Percentiles rank a stretch among this genome's conserved stretches.
Conservation (phyloP, 345 rosid genomes). For the Lepidium sativum region DNA sequence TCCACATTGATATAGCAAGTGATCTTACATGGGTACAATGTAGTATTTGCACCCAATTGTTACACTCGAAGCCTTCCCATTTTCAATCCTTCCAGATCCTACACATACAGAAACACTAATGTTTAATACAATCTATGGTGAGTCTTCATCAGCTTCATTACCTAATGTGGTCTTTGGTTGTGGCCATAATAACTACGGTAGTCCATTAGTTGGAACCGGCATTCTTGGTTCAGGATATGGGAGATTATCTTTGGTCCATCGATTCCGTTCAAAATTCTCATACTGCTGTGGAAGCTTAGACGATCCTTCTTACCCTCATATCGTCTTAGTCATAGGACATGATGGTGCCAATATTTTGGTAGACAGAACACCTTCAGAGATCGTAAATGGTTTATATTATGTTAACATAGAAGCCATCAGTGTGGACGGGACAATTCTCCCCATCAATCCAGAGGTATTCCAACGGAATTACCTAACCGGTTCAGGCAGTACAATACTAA, state of each 20-base stretch:
- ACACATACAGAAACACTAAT: neutral
- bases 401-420: neutral
- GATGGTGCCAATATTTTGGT: neutral
- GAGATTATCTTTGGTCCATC: neutral
- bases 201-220: neutral
- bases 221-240: neutral
- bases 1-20: neutral
- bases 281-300: neutral
- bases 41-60: neutral
- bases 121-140: slow-evolving; percentile 1
- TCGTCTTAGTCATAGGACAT: neutral
- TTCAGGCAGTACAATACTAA: neutral
- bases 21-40: slow-evolving; percentile 7
- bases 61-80: neutral
- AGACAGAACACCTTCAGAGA: neutral
- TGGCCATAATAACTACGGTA: neutral
- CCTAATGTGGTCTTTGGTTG: neutral
- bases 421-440: neutral
- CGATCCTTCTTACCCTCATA: neutral
- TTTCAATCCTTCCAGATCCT: neutral
- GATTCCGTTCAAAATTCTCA: neutral
- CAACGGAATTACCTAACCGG: neutral
- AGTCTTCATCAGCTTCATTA: neutral
- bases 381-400: neutral
- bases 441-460: neutral